Percentiles rank a stretch among this genome's conserved stretches.
phyloP scores from a whole-genome alignment of 1,284 basidiomycete species.

The Pisolithus thermaeus region DNA sequence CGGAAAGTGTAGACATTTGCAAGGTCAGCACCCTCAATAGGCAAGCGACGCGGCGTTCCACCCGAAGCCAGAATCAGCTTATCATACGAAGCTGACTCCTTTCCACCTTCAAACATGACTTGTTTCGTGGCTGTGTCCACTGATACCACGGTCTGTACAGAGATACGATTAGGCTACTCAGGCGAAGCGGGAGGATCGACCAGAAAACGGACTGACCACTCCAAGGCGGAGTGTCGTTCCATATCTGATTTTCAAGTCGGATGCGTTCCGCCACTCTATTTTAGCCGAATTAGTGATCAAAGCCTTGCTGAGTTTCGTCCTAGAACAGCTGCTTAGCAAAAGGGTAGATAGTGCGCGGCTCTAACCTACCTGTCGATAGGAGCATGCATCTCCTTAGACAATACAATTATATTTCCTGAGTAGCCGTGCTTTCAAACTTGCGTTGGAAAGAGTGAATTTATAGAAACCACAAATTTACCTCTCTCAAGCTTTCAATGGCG shows the following conservation, averaged over 20 bases:
- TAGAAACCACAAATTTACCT: slow-evolving; percentile 40
- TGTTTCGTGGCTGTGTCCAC: slow-evolving; percentile 59
- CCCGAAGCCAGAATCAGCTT: slow-evolving; percentile 73
- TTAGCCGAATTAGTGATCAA: slow-evolving; percentile 75
- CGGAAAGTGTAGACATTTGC: slow-evolving; percentile 80
- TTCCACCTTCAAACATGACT: slow-evolving; percentile 54
- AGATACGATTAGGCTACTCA: neutral
- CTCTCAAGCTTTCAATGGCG: slow-evolving; percentile 78
- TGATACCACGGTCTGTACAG: slow-evolving; percentile 52
- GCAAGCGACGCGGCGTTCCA: slow-evolving; percentile 62
- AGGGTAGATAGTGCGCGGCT: neutral
- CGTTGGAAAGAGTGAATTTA: neutral
- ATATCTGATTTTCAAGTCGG: slow-evolving; percentile 78
- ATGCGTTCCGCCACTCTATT: slow-evolving; percentile 67
- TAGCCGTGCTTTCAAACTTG: slow-evolving; percentile 61
- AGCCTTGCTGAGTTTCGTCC: slow-evolving; percentile 88
- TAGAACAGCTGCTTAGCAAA: slow-evolving; percentile 22
- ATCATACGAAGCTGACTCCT: slow-evolving; percentile 62
- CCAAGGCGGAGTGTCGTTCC: slow-evolving; percentile 70
- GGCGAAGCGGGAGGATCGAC: neutral
- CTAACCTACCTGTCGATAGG: slow-evolving; percentile 76
- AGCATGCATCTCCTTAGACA: slow-evolving; percentile 75
- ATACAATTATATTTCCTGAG: slow-evolving; percentile 69
- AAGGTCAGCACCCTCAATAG: slow-evolving; percentile 73
- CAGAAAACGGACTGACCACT: slow-evolving; percentile 39